Evolutionary conservation across 768 basidiomycete genomes (phyloP), one percentile per base, ranked within the genome.

Genomic region (Suillus lakei): DNA sequence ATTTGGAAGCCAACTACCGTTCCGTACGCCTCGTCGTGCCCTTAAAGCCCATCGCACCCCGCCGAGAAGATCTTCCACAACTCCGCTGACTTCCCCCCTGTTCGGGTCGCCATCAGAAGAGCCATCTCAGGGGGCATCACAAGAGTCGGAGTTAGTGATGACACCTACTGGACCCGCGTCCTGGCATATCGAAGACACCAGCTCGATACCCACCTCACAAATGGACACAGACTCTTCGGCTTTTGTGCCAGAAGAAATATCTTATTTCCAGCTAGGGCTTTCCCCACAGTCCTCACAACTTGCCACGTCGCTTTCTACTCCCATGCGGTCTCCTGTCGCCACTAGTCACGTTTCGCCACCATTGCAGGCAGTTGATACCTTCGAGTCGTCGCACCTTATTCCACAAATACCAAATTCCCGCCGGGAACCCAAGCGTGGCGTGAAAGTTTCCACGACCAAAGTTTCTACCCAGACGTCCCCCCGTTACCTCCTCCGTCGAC

Each of bases 81-180:
- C 69, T 60, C 74, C 70, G 59, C 71, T 62, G n/a, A 70, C 65
- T 50, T 77, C 64, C 69, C 75, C 78, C 41, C 71, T 78, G 18
- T 41, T 59, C 18, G 58, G 58, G 5, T 74, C 71, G 21, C 75
- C 70, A 26, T 70, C 67, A n/a, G 53, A 54, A 54, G 32, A 54
- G 44, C 70, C 72, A 34, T 74, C 69, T 9, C 70, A 65, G 36
- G 36, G 67, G 26, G 64, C 76, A 63, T 85, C 85, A 8, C 83
- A 86, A 70, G 82, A 81, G 34, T 78, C 81, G 3, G 83, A 84
- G 23, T 73, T 75, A 61, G 74, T 87, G 62, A 78, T 81, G 51
- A 86, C 88, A 1, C 87, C 89, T 13, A 62, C 83, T 36, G 78
- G 84, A 28, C 38, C 28, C 44, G 39, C 63, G 69, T 60, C 75